Percentiles rank a stretch among this genome's conserved stretches.
These are phyloP conservation scores for Bertia moriformis DNA, from an alignment of 2,329 filamentous ascomycete species.

Conservation along the genomic window DNA sequence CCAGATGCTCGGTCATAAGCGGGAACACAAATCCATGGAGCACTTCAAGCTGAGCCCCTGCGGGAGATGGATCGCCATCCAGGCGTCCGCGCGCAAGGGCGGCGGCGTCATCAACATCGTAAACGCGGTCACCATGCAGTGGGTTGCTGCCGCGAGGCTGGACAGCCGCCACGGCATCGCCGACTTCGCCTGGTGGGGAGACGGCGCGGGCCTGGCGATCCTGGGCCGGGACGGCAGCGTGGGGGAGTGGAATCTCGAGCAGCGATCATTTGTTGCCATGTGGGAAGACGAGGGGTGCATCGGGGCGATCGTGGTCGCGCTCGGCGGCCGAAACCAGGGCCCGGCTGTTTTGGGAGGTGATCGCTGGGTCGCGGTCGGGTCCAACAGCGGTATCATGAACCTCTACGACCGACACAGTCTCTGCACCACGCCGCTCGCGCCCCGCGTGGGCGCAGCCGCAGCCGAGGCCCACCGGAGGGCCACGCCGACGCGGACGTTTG, in stretches of 20 bases:
- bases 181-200: conserved; percentile 86
- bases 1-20: conserved; percentile 58
- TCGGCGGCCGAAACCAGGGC: conserved; percentile 59
- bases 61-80: conserved; percentile 70
- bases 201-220: conserved; percentile 68
- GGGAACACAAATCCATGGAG: conserved; percentile 85
- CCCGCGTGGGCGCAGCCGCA: conserved; percentile 38
- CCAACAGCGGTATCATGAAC: conserved; percentile 76
- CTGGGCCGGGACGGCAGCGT: conserved; percentile 77
- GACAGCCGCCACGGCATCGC: conserved; percentile 72
- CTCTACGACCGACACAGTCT: conserved; percentile 73
- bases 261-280: conserved; percentile 56
- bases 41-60: conserved; percentile 75
- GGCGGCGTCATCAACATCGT: conserved; percentile 81
- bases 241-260: conserved; percentile 68
- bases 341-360: conserved; percentile 56
- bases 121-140: conserved; percentile 68
- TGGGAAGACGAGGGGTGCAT: conserved; percentile 88
- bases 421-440: conserved; percentile 23
- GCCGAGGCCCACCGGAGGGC: too few relatives aligned
- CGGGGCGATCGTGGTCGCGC: conserved; percentile 67
- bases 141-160: conserved; percentile 69
- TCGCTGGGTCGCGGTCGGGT: conserved; percentile 79
- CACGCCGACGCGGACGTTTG: conserved; percentile 58
- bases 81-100: conserved; percentile 68